Evolutionary conservation across 305 asterid species (phyloP).

Genomic region (Ruellia speciosa): DNA sequence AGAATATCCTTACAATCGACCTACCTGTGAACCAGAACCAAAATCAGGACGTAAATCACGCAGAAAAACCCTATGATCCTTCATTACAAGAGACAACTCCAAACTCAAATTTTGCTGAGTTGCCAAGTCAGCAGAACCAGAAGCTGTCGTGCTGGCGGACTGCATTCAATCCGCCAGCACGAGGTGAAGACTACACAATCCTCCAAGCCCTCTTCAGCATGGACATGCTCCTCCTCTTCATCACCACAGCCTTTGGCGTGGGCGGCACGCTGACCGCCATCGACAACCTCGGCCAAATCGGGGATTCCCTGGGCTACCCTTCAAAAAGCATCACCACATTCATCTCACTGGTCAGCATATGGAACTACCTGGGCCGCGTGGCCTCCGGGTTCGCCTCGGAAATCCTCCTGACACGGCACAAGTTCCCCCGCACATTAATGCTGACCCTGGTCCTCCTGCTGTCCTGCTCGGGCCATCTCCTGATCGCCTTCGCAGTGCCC

Average conservation of each 20-base stretch:
- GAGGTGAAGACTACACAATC: constrained; percentile 53
- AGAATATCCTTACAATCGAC: too few relatives aligned
- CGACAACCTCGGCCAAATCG: constrained; percentile 60
- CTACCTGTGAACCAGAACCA: too few relatives aligned
- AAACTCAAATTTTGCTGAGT: neutral
- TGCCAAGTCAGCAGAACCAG: neutral
- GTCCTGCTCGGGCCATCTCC: constrained; percentile 45
- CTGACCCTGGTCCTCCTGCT: constrained; percentile 39
- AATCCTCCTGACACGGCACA: constrained; percentile 32
- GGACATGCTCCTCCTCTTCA: constrained; percentile 51
- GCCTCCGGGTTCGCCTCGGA: constrained; percentile 45
- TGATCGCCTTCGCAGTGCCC: constrained; percentile 43
- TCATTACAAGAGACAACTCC: too few relatives aligned
- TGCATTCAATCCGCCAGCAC: constrained; percentile 40
- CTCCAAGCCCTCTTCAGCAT: constrained; percentile 50
- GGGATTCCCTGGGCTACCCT: constrained; percentile 44
- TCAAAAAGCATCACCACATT: constrained; percentile 39
- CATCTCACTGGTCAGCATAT: constrained; percentile 56
- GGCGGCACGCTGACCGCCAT: constrained; percentile 65
- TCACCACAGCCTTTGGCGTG: constrained; percentile 34
- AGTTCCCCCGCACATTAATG: constrained; percentile 47
- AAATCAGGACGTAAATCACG: too few relatives aligned
- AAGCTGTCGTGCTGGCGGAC: constrained; percentile 22
- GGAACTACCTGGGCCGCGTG: constrained; percentile 55
- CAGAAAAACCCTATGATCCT: too few relatives aligned